Conservation (phyloP, 495 filamentous ascomycete genomes). For the Neurospora sp. region DNA sequence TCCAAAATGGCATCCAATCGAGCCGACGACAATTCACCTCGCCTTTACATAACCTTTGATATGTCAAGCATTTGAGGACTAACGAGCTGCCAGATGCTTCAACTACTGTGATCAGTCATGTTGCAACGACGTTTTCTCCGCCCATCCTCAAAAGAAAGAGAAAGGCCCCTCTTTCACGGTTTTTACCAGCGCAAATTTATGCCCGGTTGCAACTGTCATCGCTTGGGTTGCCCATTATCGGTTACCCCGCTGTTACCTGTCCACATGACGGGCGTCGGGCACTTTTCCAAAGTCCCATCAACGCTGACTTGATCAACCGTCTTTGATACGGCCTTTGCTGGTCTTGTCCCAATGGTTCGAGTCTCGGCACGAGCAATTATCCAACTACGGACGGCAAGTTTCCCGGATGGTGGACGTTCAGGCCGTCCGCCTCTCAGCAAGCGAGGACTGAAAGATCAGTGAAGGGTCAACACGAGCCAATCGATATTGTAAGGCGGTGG, state of each 20-base stretch:
- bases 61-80: not conserved
- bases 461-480: not conserved
- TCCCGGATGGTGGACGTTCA: not conserved
- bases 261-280: not conserved
- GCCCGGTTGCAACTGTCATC: not conserved
- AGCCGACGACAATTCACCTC: conserved; percentile 13
- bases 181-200: not conserved
- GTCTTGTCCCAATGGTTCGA: not conserved
- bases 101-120: not conserved
- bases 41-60: not conserved
- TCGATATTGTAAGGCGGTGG: not conserved
- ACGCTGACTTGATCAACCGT: not conserved
- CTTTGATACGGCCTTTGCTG: not conserved
- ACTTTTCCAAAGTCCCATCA: not conserved
- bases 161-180: not conserved
- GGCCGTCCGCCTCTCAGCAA: not conserved
- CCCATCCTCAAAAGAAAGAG: not conserved
- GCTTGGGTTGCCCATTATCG: not conserved
- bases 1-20: conserved; percentile 9
- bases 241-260: not conserved
- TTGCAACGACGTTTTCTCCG: not conserved
- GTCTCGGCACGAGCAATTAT: not conserved
- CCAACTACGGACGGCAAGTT: not conserved
- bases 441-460: not conserved
- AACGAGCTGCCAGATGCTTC: not conserved